phyloP scores from a whole-genome alignment of 352 stramenopile genomes.

The Globisporangium paroecandrum region DNA sequence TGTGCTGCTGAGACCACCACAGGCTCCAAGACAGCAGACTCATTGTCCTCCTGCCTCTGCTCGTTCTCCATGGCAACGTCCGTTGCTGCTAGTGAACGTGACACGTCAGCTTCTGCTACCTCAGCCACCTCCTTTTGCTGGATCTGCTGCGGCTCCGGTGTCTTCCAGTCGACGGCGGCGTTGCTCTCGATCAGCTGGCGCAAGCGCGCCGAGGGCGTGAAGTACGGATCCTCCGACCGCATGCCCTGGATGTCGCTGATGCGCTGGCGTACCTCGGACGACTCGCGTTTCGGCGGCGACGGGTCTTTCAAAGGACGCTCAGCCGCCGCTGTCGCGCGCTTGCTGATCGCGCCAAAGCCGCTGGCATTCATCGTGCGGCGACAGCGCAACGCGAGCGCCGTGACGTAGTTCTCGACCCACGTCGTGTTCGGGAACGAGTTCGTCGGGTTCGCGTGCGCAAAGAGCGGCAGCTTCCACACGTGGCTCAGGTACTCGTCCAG shows the following conservation, averaged over 20 bases:
- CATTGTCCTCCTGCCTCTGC: neutral
- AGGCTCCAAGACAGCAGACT: neutral
- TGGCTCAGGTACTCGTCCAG: conserved; percentile 63
- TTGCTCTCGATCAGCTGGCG: conserved; percentile 45
- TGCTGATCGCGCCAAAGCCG: neutral
- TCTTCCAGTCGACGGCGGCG: conserved; percentile 13
- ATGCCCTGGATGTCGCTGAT: conserved; percentile 62
- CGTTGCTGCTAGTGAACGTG: no score
- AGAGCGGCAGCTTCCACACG: conserved; percentile 69
- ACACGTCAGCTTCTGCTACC: neutral
- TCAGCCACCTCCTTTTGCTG: neutral
- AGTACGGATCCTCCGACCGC: conserved; percentile 59
- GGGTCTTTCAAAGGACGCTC: conserved; percentile 8
- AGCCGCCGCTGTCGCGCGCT: conserved; percentile 11
- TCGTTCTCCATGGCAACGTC: neutral
- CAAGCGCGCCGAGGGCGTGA: conserved; percentile 30
- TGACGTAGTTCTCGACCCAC: conserved; percentile 82
- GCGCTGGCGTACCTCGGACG: conserved; percentile 38
- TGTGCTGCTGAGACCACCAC: neutral
- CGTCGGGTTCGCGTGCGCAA: conserved; percentile 38
- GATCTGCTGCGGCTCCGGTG: neutral
- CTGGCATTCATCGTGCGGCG: conserved; percentile 27
- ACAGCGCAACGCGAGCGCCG: conserved; percentile 32
- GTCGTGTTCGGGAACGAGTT: conserved; percentile 46
- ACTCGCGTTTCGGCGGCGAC: conserved; percentile 16